A percentile compares a stretch with the other conserved stretches of the same genome.
phyloP scores from a whole-genome alignment of 2,329 filamentous ascomycete genomes.

The Ciborinia camelliae region DNA sequence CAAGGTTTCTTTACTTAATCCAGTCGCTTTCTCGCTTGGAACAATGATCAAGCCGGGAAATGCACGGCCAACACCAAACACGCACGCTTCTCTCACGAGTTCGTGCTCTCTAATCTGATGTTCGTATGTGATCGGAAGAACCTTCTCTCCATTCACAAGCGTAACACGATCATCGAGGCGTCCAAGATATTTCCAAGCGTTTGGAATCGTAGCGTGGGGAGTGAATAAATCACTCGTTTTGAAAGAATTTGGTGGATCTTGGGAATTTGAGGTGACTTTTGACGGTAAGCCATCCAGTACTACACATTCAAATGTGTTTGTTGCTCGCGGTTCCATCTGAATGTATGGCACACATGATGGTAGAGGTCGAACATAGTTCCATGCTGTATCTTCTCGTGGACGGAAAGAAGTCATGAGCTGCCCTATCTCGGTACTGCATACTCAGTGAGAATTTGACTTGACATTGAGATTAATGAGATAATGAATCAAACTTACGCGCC shows the following conservation, averaged over 20 bases:
- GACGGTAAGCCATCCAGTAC: slow-evolving; percentile 42
- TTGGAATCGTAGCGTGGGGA: slow-evolving; percentile 42
- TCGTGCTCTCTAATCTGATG: slow-evolving; percentile 51
- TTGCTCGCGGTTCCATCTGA: slow-evolving; percentile 19
- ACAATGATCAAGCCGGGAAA: slow-evolving; percentile 55
- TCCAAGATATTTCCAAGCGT: slow-evolving; percentile 46
- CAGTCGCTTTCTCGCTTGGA: slow-evolving; percentile 43
- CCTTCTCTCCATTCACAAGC: slow-evolving; percentile 49
- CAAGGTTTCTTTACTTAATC: slow-evolving; percentile 44
- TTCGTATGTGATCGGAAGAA: slow-evolving; percentile 48
- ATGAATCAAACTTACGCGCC: slow-evolving; percentile 44
- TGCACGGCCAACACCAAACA: slow-evolving; percentile 53
- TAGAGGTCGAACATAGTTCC: slow-evolving; percentile 54
- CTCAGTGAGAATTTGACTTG: neutral
- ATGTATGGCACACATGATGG: slow-evolving; percentile 21
- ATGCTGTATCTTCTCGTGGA: slow-evolving; percentile 49
- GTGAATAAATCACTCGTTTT: slow-evolving; percentile 46
- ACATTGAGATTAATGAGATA: neutral
- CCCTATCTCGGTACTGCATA: slow-evolving; percentile 52
- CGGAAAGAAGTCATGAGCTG: slow-evolving; percentile 60
- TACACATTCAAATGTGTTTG: slow-evolving; percentile 23
- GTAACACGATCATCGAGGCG: slow-evolving; percentile 46
- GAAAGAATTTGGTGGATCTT: slow-evolving; percentile 45
- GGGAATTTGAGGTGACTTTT: slow-evolving; percentile 40
- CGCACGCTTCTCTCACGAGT: slow-evolving; percentile 53